Evolutionary conservation across 2,329 filamentous ascomycete species (phyloP).

Genomic region (Fusarium oxysporum): DNA sequence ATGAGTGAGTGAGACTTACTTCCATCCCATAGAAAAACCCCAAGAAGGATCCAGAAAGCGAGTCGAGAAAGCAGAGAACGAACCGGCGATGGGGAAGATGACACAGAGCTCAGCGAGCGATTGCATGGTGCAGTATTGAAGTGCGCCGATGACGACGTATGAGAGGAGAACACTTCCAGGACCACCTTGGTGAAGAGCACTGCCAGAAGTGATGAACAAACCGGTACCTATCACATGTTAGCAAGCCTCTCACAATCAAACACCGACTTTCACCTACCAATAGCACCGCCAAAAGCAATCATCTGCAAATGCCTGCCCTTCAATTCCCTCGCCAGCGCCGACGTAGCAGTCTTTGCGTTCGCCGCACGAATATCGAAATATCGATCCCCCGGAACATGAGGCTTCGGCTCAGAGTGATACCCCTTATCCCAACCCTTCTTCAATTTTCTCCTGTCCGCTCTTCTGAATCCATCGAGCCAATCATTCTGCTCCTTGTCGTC

Average conservation of each 20-base stretch:
- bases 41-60: slow-evolving; percentile 93
- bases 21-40: slow-evolving; percentile 97
- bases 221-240: slow-evolving; percentile 71
- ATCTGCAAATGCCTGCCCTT: slow-evolving; percentile 92
- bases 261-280: slow-evolving; percentile 63
- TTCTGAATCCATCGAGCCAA: slow-evolving; percentile 42
- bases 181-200: slow-evolving; percentile 76
- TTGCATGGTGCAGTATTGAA: slow-evolving; percentile 93
- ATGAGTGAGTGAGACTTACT: slow-evolving; percentile 62
- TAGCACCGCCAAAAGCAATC: slow-evolving; percentile 96
- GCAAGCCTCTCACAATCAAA: not conserved
- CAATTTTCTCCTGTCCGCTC: slow-evolving; percentile 32
- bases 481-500: slow-evolving; percentile 19
- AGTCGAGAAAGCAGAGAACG: slow-evolving; percentile 94
- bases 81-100: slow-evolving; percentile 89
- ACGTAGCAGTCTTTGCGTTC: slow-evolving; percentile 79
- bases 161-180: slow-evolving; percentile 82
- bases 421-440: slow-evolving; percentile 41
- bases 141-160: slow-evolving; percentile 80
- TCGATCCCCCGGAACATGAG: slow-evolving; percentile 49
- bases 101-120: slow-evolving; percentile 93
- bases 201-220: slow-evolving; percentile 86
- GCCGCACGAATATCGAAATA: slow-evolving; percentile 68
- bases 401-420: slow-evolving; percentile 31
- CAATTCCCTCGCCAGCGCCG: slow-evolving; percentile 79